A percentile compares a stretch with the other conserved stretches of the same genome.
Conservation (phyloP, 1,284 basidiomycete species). For the Cryptococcus sp. region DNA sequence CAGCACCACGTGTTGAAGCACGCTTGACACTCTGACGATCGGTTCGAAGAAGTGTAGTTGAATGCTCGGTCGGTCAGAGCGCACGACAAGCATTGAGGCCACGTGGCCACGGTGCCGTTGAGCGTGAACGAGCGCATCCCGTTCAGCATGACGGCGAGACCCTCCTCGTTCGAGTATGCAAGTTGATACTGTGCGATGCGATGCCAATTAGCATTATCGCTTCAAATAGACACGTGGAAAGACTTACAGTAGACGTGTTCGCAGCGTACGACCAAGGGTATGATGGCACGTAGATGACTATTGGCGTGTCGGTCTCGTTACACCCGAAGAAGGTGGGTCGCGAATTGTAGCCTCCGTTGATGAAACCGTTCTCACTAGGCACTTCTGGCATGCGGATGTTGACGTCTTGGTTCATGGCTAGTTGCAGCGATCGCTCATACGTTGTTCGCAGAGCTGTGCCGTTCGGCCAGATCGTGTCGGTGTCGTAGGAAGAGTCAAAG, state of each 20-base stretch:
- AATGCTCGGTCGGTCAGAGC: conserved; percentile 53
- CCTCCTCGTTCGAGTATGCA: conserved; percentile 48
- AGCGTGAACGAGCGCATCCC: conserved; percentile 41
- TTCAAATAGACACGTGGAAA: not conserved
- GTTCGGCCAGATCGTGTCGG: conserved; percentile 57
- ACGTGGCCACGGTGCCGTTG: conserved; percentile 46
- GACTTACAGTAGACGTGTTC: conserved; percentile 51
- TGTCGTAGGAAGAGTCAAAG: conserved; percentile 59
- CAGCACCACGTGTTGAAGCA: conserved; percentile 53
- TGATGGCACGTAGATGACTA: conserved; percentile 55
- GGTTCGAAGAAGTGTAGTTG: conserved; percentile 33
- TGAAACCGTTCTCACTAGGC: conserved; percentile 55
- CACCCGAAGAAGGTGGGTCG: conserved; percentile 55
- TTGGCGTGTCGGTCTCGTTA: conserved; percentile 52
- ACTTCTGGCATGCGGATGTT: conserved; percentile 53
- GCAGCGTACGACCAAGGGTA: conserved; percentile 55
- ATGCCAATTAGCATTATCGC: not conserved
- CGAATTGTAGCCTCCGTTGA: conserved; percentile 58
- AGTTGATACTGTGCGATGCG: conserved; percentile 35
- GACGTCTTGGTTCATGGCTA: conserved; percentile 34
- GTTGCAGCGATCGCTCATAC: conserved; percentile 35
- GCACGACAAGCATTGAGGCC: conserved; percentile 54
- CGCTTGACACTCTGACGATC: conserved; percentile 43
- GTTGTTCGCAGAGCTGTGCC: conserved; percentile 54
- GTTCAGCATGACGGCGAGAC: conserved; percentile 40